Conservation (phyloP, 345 rosid genomes). For the Gossypium herbaceum region DNA sequence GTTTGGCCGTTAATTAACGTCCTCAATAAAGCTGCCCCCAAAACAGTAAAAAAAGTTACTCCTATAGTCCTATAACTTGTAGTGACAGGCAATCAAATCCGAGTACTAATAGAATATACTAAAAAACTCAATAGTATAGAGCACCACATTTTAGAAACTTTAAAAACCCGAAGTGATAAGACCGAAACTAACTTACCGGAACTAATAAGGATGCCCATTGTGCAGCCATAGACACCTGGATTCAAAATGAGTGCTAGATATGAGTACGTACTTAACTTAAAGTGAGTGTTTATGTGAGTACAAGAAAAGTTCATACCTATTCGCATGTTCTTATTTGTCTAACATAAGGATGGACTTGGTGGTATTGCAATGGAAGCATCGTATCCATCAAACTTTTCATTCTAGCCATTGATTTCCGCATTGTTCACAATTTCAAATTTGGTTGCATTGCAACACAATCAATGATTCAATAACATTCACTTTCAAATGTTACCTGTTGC, state of each 20-base stretch:
- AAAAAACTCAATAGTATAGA: no score
- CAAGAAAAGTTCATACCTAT: no score
- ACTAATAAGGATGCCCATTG: no score
- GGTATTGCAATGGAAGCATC: constrained; percentile 80
- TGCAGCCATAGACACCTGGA: no score
- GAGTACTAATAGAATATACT: no score
- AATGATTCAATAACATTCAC: neutral
- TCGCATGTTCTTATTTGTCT: neutral
- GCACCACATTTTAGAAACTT: no score
- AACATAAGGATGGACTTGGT: constrained; percentile 41
- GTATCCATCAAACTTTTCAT: constrained; percentile 24
- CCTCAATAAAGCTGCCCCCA: neutral
- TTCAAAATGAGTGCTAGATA: no score
- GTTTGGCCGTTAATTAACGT: constrained; percentile 38
- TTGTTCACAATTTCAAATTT: neutral
- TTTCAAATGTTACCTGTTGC: no score
- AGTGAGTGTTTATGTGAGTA: no score
- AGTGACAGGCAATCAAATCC: neutral
- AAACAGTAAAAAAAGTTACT: constrained; percentile 7
- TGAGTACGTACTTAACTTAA: no score
- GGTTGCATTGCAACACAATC: neutral
- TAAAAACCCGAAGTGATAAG: no score
- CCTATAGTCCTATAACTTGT: neutral
- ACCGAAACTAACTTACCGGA: no score
- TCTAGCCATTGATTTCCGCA: neutral